Evolutionary conservation across 2,329 filamentous ascomycete genomes (phyloP).

Genomic region (Neophaeococcomyces aloes): DNA sequence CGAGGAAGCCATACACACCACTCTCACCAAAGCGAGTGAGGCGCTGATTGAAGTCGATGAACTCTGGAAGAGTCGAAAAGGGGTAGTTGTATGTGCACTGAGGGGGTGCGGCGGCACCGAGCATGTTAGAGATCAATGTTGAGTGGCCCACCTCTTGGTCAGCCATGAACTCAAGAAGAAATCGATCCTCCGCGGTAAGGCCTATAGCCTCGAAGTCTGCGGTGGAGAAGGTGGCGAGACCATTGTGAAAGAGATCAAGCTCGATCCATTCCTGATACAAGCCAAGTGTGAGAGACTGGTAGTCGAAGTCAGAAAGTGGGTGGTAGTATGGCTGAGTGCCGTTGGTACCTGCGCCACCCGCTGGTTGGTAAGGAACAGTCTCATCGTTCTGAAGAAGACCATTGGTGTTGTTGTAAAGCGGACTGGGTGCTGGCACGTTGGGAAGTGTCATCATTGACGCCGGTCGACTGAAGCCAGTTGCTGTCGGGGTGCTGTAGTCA

Average conservation of each 20-base stretch:
- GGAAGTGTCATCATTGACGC: constrained; percentile 23
- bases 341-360: constrained; percentile 45
- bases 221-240: constrained; percentile 56
- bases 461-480: constrained; percentile 54
- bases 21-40: constrained; percentile 72
- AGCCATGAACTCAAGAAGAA: constrained; percentile 64
- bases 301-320: constrained; percentile 57
- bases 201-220: constrained; percentile 60
- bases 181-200: constrained; percentile 57
- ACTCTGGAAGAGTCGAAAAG: constrained; percentile 62
- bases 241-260: constrained; percentile 70
- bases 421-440: neutral
- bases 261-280: constrained; percentile 80
- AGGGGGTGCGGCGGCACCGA: constrained; percentile 55
- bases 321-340: neutral
- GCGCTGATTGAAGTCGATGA: constrained; percentile 74
- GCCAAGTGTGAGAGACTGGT: constrained; percentile 61
- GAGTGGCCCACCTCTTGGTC: constrained; percentile 69
- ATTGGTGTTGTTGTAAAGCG: neutral
- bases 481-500: constrained; percentile 55
- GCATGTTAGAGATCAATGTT: constrained; percentile 65
- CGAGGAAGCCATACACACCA: constrained; percentile 70
- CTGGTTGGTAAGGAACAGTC: constrained; percentile 52
- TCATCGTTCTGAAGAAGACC: constrained; percentile 1
- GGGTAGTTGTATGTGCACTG: constrained; percentile 80